Base-by-base conservation (phyloP, 495 filamentous ascomycete genomes). In the Chlorociboria aeruginascens region DNA sequence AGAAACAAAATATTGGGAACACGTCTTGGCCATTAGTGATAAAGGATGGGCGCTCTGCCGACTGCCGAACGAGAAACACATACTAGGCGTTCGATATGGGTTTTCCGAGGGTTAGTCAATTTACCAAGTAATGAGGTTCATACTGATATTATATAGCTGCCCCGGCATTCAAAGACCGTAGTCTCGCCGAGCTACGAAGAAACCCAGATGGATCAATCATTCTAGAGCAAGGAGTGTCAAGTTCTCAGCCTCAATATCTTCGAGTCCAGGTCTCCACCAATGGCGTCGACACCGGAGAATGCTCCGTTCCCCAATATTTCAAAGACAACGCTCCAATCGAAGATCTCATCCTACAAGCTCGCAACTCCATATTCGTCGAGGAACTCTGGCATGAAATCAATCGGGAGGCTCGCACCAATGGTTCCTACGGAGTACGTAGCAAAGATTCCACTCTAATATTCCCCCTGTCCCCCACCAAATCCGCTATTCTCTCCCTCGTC, bases 321-420 rank as follows among this genome's bases (percentile, higher is more conserved):
- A 60, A 61, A 46, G 69, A 55, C 52, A 60, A 57, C 46, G 59
- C 62, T 20, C 66, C 57, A 41, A 51, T 69, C 20, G 79, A 89
- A 50, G 69, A 79, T 32, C 74, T 74, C 7, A 85, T 97, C 38
- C 72, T 82, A 13, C 81, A 87, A 53, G 86, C 89, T 9, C 80
- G 89, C 28, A 83, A 99, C 61, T 88, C 85, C 46, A 70, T 94
- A 1, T 96, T 86, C 58, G 84, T 89, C 45, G 82, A 95, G 57
- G 93, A 99, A 59, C 65, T 99, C n/a, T 94, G 88, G 71, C 80
- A 94, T 52, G 92, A 97, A 63, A 63, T 99, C 16, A 78, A 81
- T 40, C 75, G 84, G 9, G 93, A 99, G 65, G 81, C 83, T 2
- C 79, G 86, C 6, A 66, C 71, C 0, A 65, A 93, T 33, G 70